These are phyloP conservation scores for Nicotiana undulata DNA, from an alignment of 257 asterid species.

Conservation along the genomic window DNA sequence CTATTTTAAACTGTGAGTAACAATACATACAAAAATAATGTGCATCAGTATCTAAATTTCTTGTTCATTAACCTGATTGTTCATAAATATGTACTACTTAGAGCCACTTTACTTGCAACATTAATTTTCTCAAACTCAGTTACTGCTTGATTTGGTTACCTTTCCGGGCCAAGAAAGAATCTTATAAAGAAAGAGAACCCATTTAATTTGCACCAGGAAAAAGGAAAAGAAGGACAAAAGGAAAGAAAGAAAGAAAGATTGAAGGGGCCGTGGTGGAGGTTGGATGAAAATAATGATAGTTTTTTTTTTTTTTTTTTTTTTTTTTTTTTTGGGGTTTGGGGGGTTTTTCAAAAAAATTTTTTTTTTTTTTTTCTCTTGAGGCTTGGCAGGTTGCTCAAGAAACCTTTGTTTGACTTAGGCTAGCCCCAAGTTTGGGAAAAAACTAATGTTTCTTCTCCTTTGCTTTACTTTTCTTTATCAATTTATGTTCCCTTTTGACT, in stretches of 20 bases:
- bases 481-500: not conserved
- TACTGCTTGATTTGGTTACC: not conserved
- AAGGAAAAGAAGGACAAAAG: not conserved
- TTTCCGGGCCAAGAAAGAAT: slow-evolving; percentile 4
- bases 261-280: slow-evolving; percentile 8
- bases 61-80: too few relatives aligned
- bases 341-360: too few relatives aligned
- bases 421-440: slow-evolving; percentile 2
- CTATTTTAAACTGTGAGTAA: not conserved
- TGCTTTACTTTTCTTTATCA: not conserved
- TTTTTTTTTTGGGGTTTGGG: too few relatives aligned
- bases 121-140: not conserved
- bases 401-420: slow-evolving; percentile 23
- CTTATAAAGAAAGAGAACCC: slow-evolving; percentile 5
- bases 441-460: not conserved
- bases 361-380: not conserved
- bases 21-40: not conserved
- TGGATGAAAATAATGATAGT: not conserved
- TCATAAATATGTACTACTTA: too few relatives aligned
- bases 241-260: not conserved
- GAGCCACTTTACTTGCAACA: not conserved
- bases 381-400: slow-evolving; percentile 27
- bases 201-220: not conserved
- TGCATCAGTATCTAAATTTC: too few relatives aligned
- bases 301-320: too few relatives aligned